Evolutionary conservation across 768 basidiomycete species (phyloP).

Genomic region (Termitomyces sp.): DNA sequence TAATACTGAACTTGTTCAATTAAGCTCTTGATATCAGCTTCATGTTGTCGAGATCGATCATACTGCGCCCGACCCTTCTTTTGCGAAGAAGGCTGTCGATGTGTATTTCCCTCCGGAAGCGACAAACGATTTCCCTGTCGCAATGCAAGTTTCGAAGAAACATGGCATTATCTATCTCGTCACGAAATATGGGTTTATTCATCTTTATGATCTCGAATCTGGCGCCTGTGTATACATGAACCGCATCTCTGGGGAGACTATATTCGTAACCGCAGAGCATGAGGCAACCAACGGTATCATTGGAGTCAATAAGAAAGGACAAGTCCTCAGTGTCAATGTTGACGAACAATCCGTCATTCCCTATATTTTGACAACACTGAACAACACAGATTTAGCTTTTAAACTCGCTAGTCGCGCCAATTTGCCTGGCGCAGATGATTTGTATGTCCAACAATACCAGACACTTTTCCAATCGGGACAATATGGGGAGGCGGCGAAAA

Average conservation of each 20-base stretch:
- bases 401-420: slow-evolving; percentile 95
- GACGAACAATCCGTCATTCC: slow-evolving; percentile 96
- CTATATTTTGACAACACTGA: slow-evolving; percentile 88
- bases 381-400: slow-evolving; percentile 97
- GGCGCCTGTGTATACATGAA: slow-evolving; percentile 99
- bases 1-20: neutral
- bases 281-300: slow-evolving; percentile 94
- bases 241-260: slow-evolving; percentile 98
- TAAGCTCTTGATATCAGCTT: slow-evolving; percentile 47
- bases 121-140: slow-evolving; percentile 97
- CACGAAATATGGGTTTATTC: slow-evolving; percentile 99
- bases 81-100: slow-evolving; percentile 96
- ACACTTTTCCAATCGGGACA: slow-evolving; percentile 85
- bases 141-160: slow-evolving; percentile 97
- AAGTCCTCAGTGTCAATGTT: slow-evolving; percentile 93
- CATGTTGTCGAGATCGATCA: slow-evolving; percentile 99
- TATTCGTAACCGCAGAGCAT: slow-evolving; percentile 97
- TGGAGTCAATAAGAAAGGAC: slow-evolving; percentile 99
- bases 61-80: slow-evolving; percentile 84
- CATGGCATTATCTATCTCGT: slow-evolving; percentile 97
- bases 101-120: slow-evolving; percentile 99
- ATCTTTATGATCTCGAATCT: slow-evolving; percentile 96
- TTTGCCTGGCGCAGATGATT: slow-evolving; percentile 94
- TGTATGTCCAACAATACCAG: slow-evolving; percentile 93
- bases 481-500: slow-evolving; percentile 91